Percentiles rank a stretch among this genome's conserved stretches.
Evolutionary conservation across 2,329 filamentous ascomycete genomes (phyloP).

Genomic region (Stemphylium lycopersici): DNA sequence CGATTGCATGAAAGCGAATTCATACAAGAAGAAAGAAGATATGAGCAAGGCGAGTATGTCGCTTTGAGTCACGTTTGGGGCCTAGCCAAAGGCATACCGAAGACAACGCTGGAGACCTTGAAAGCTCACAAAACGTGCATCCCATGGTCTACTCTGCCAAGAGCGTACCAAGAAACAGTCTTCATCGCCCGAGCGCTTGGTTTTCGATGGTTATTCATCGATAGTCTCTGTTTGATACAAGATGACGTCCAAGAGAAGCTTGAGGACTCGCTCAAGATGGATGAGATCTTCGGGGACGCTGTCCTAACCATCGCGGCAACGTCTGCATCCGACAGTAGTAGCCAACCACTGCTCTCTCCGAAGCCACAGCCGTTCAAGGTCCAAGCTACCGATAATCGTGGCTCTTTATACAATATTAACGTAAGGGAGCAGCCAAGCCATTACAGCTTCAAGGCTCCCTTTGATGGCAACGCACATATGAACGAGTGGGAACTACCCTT

Average conservation of each 20-base stretch:
- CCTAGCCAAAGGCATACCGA: constrained; percentile 31
- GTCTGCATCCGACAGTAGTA: constrained; percentile 37
- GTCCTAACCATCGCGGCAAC: constrained; percentile 45
- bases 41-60: constrained; percentile 42
- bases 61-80: constrained; percentile 46
- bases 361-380: constrained; percentile 40
- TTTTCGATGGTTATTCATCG: constrained; percentile 47
- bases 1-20: constrained; percentile 38
- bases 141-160: constrained; percentile 37
- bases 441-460: constrained; percentile 46
- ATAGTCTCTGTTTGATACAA: constrained; percentile 43
- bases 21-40: constrained; percentile 30
- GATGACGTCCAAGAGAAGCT: constrained; percentile 37
- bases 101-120: constrained; percentile 38
- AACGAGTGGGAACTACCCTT: constrained; percentile 45
- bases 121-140: constrained; percentile 37
- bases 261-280: constrained; percentile 36
- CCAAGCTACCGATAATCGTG: constrained; percentile 42
- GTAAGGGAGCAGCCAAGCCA: constrained; percentile 45
- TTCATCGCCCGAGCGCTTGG: constrained; percentile 44
- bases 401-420: constrained; percentile 38
- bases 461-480: constrained; percentile 42
- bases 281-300: constrained; percentile 40
- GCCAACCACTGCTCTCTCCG: constrained; percentile 32
- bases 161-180: constrained; percentile 45